phyloP scores from a whole-genome alignment of 1,284 basidiomycete species.

The Gomphus bonarii region DNA sequence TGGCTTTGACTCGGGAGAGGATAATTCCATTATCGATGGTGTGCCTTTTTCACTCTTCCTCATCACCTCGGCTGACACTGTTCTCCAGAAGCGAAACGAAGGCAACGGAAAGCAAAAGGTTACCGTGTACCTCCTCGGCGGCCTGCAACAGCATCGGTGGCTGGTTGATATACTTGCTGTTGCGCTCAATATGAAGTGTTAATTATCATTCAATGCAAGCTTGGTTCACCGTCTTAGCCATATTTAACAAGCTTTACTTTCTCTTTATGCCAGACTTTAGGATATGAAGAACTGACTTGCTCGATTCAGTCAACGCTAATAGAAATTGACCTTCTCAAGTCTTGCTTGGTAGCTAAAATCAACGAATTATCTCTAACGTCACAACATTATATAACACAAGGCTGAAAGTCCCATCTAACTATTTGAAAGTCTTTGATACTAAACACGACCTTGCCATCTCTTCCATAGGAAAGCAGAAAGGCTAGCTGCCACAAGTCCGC shows the following conservation, averaged over 20 bases:
- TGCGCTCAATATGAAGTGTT: background rate
- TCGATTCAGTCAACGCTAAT: background rate
- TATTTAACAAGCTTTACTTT: background rate
- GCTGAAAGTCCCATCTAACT: background rate
- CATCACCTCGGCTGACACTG: slow-evolving; percentile 11
- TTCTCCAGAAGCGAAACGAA: slow-evolving; percentile 53
- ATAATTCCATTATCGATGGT: slow-evolving; percentile 61
- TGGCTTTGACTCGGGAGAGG: slow-evolving; percentile 62
- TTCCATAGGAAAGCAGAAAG: slow-evolving; percentile 45
- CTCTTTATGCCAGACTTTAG: background rate
- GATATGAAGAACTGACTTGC: too few species aligned
- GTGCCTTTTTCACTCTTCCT: slow-evolving; percentile 19
- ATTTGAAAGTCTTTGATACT: slow-evolving; percentile 3
- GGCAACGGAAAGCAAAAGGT: slow-evolving; percentile 66
- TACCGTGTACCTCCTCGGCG: slow-evolving; percentile 46
- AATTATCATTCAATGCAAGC: background rate
- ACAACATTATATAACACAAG: background rate
- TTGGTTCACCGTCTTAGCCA: background rate
- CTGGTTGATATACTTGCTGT: background rate
- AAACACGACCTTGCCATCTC: slow-evolving; percentile 49
- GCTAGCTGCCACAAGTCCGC: slow-evolving; percentile 33
- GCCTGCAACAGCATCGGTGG: slow-evolving; percentile 8
- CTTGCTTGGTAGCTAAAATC: background rate
- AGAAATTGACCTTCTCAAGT: background rate
- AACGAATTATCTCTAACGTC: background rate